A percentile compares a stretch with the other conserved stretches of the same genome.
phyloP scores from a whole-genome alignment of 2,329 filamentous ascomycete species.

The Hypoxylon sp. region DNA sequence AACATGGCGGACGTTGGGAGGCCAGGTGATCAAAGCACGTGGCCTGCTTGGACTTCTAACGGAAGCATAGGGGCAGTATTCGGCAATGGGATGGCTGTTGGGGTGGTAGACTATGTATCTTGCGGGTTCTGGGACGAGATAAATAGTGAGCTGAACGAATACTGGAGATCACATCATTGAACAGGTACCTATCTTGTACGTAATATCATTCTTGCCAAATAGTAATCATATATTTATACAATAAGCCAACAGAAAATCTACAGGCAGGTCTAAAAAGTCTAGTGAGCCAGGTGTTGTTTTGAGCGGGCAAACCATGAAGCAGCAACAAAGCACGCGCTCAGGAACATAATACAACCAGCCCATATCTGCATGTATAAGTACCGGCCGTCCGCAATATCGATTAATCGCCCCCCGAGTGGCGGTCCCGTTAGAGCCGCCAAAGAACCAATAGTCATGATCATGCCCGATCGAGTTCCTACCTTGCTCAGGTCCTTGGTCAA shows the following conservation, averaged over 20 bases:
- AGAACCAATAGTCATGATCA: slow-evolving; percentile 64
- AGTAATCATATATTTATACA: neutral
- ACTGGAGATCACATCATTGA: slow-evolving; percentile 9
- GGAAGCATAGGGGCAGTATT: slow-evolving; percentile 35
- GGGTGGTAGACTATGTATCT: slow-evolving; percentile 36
- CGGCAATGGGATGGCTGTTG: slow-evolving; percentile 24
- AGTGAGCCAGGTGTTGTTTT: slow-evolving; percentile 1
- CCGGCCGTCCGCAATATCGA: slow-evolving; percentile 57
- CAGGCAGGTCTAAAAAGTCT: neutral
- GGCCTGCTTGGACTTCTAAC: slow-evolving; percentile 39
- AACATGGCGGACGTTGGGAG: slow-evolving; percentile 45
- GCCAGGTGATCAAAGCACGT: slow-evolving; percentile 37
- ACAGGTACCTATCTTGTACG: neutral
- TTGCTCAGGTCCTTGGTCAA: slow-evolving; percentile 63
- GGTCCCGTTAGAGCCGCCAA: slow-evolving; percentile 65
- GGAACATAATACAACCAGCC: slow-evolving; percentile 39
- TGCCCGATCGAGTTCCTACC: slow-evolving; percentile 64
- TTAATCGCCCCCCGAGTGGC: slow-evolving; percentile 64
- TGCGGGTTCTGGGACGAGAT: slow-evolving; percentile 44
- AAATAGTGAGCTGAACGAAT: slow-evolving; percentile 36
- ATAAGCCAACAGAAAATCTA: neutral
- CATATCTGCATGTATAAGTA: slow-evolving; percentile 61
- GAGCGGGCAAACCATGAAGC: slow-evolving; percentile 38
- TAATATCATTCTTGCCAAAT: neutral
- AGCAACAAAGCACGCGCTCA: slow-evolving; percentile 36